A percentile compares a stretch with the other conserved stretches of the same genome.
Evolutionary conservation across 2,329 filamentous ascomycete species (phyloP).

Genomic region (Ophiostoma montium): DNA sequence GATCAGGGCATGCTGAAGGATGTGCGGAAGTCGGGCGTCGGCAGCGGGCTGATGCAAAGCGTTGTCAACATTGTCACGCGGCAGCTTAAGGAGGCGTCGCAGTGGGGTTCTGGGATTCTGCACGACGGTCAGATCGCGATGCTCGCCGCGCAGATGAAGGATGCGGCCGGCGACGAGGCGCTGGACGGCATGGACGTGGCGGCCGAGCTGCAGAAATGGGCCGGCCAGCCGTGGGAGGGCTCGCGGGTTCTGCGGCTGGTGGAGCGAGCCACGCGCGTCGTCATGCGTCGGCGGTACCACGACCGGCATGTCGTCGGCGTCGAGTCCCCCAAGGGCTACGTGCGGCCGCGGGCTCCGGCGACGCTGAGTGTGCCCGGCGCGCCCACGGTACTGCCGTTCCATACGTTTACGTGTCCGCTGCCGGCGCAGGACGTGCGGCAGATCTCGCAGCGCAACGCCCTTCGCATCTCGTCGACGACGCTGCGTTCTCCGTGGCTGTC

Average conservation of each 20-base stretch:
- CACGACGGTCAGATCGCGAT: constrained; percentile 37
- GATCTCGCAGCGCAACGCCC: constrained; percentile 88
- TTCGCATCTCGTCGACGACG: constrained; percentile 85
- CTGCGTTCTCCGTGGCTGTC: constrained; percentile 79
- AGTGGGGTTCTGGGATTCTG: constrained; percentile 67
- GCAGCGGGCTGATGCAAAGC: constrained; percentile 73
- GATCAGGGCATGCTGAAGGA: constrained; percentile 71
- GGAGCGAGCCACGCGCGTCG: constrained; percentile 66
- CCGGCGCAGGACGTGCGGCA: constrained; percentile 81
- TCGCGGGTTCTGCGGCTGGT: constrained; percentile 69
- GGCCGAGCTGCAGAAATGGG: constrained; percentile 43
- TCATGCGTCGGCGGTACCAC: constrained; percentile 76
- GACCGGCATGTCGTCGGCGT: constrained; percentile 56
- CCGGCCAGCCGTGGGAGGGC: constrained; percentile 72
- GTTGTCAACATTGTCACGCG: constrained; percentile 84
- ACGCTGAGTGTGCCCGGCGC: constrained; percentile 68
- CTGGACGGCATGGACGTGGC: constrained; percentile 21
- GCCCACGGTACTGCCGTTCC: constrained; percentile 89
- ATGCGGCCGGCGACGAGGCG: constrained; percentile 15
- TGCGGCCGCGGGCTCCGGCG: constrained; percentile 57
- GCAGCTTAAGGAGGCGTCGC: constrained; percentile 72
- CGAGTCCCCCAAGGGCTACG: constrained; percentile 47
- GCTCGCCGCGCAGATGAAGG: constrained; percentile 32
- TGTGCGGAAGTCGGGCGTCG: constrained; percentile 42
- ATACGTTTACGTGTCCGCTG: constrained; percentile 91